Evolutionary conservation across 2,329 filamentous ascomycete genomes (phyloP).

Genomic region (Colletotrichum tropicale): DNA sequence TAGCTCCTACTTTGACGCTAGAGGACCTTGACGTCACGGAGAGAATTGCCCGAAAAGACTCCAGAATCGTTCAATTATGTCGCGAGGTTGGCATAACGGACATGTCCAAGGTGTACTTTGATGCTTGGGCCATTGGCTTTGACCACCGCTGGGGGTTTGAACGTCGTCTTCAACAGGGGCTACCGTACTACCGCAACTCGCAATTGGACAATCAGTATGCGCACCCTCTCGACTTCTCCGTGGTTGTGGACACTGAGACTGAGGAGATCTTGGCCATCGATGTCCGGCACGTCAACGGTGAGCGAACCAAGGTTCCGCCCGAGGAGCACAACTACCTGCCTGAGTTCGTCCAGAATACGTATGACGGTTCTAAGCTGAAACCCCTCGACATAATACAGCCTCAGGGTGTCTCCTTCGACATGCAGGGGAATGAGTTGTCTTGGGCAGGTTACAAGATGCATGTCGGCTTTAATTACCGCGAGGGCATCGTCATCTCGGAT

Average conservation of each 20-base stretch:
- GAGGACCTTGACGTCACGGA: constrained; percentile 82
- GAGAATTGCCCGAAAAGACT: constrained; percentile 68
- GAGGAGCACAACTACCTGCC: constrained; percentile 37
- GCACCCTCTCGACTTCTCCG: constrained; percentile 46
- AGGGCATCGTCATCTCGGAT: constrained; percentile 62
- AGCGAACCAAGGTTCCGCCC: constrained; percentile 47
- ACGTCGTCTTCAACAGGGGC: constrained; percentile 76
- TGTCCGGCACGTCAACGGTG: constrained; percentile 24
- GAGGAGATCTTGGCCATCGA: constrained; percentile 52
- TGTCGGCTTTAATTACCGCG: constrained; percentile 52
- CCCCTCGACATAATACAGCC: constrained; percentile 75
- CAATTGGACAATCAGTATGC: constrained; percentile 57
- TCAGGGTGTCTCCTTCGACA: constrained; percentile 69
- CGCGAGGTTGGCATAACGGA: constrained; percentile 76
- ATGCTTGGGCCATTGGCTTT: constrained; percentile 85
- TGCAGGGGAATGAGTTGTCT: constrained; percentile 52
- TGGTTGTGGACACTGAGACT: constrained; percentile 50
- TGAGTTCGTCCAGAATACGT: constrained; percentile 55
- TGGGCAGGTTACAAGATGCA: constrained; percentile 61
- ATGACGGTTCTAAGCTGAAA: constrained; percentile 61
- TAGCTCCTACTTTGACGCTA: constrained; percentile 68
- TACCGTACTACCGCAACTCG: constrained; percentile 81
- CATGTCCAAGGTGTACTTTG: constrained; percentile 85
- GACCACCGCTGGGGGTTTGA: constrained; percentile 77
- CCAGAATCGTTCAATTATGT: constrained; percentile 79